Evolutionary conservation across 345 rosid genomes (phyloP).

Genomic region (Arabidopsis thaliana): DNA sequence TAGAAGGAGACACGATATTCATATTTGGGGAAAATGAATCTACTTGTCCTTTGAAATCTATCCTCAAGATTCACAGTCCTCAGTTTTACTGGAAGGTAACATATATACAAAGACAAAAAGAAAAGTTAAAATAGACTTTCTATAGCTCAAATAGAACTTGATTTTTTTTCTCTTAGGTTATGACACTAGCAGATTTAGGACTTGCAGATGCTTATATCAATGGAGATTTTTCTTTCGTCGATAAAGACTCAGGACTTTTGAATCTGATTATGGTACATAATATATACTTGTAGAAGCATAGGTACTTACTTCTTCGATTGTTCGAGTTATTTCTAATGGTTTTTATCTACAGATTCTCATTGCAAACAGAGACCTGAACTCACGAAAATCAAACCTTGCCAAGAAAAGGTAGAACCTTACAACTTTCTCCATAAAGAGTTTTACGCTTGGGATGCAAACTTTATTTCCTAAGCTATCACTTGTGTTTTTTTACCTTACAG

Average conservation of each 20-base stretch:
- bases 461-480: neutral
- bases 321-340: neutral
- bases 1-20: constrained; percentile 75
- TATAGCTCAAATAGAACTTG: neutral
- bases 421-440: neutral
- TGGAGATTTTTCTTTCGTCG: constrained; percentile 75
- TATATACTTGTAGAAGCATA: neutral
- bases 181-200: constrained; percentile 89
- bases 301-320: neutral
- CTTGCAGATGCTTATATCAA: constrained; percentile 82
- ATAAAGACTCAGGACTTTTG: constrained; percentile 72
- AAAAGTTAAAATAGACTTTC: neutral
- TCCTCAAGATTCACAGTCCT: constrained; percentile 66
- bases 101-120: neutral
- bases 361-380: constrained; percentile 56
- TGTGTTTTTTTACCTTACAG: constrained; percentile 37
- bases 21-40: constrained; percentile 57
- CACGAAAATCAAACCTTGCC: constrained; percentile 44
- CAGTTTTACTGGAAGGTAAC: constrained; percentile 87
- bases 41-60: constrained; percentile 51
- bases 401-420: constrained; percentile 57
- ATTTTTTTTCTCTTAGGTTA: constrained; percentile 47
- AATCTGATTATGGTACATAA: constrained; percentile 62
- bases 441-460: neutral
- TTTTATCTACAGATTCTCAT: constrained; percentile 59